phyloP scores from a whole-genome alignment of 441 rosid species.

The Erodium moschatum region DNA sequence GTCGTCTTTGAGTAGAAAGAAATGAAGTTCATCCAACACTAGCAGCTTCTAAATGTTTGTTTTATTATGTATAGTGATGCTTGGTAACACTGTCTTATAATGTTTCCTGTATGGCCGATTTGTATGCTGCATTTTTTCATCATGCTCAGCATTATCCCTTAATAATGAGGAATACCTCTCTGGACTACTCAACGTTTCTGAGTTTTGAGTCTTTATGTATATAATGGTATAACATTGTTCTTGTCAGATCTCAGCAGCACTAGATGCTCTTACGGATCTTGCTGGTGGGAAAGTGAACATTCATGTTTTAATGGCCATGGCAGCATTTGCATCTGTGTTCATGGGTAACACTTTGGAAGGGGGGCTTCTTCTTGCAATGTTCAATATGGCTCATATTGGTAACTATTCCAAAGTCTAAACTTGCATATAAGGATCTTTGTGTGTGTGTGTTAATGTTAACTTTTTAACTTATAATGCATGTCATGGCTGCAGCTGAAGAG shows the following conservation, averaged over 20 bases:
- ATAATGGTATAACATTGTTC: not conserved
- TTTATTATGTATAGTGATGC: not conserved
- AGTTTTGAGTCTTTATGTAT: not conserved
- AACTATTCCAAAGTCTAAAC: conserved; percentile 16
- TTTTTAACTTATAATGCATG: conserved; percentile 12
- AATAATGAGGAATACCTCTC: not conserved
- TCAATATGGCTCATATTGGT: conserved; percentile 95
- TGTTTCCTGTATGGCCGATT: too few relatives aligned
- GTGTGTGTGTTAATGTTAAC: not conserved
- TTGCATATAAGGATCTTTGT: conserved; percentile 9
- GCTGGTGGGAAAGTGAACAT: conserved; percentile 86
- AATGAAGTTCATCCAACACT: not conserved
- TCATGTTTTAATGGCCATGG: conserved; percentile 90
- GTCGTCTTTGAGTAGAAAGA: not conserved
- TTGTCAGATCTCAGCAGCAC: conserved; percentile 70
- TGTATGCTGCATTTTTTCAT: not conserved
- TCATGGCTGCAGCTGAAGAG: conserved; percentile 71
- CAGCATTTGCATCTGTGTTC: conserved; percentile 79
- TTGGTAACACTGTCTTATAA: not conserved
- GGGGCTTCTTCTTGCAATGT: conserved; percentile 90
- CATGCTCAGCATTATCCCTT: not conserved
- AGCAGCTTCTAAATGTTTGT: not conserved
- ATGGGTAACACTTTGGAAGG: conserved; percentile 91
- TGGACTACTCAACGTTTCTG: not conserved
- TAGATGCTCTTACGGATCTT: conserved; percentile 78